These are phyloP conservation scores for Suillus luteus DNA, from an alignment of 768 basidiomycete species.

Conservation along the genomic window DNA sequence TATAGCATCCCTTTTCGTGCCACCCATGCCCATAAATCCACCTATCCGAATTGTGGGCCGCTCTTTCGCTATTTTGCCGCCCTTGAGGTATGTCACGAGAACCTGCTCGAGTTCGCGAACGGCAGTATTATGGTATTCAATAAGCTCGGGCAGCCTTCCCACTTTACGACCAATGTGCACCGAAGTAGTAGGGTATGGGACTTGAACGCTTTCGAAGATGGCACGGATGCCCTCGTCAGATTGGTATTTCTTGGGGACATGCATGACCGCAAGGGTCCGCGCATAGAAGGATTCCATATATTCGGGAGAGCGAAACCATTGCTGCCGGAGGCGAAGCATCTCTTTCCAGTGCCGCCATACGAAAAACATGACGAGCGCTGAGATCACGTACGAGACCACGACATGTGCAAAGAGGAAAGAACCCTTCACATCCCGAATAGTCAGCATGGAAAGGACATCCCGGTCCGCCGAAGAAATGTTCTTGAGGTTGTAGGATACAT, in stretches of 20 bases:
- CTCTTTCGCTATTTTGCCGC: conserved; percentile 74
- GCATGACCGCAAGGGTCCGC: conserved; percentile 81
- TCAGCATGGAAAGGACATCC: conserved; percentile 76
- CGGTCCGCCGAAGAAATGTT: conserved; percentile 52
- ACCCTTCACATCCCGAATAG: conserved; percentile 80
- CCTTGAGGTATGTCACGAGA: conserved; percentile 88
- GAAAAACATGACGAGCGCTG: conserved; percentile 66
- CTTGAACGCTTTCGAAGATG: conserved; percentile 71
- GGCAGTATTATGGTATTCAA: conserved; percentile 91
- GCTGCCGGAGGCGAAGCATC: conserved; percentile 77
- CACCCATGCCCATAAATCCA: conserved; percentile 81
- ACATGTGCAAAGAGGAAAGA: conserved; percentile 82
- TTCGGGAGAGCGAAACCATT: conserved; percentile 90
- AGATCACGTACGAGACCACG: conserved; percentile 79
- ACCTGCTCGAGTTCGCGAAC: conserved; percentile 91
- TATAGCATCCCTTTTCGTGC: conserved; percentile 86
- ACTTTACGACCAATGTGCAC: conserved; percentile 89
- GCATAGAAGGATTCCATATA: conserved; percentile 92
- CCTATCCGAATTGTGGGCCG: conserved; percentile 82
- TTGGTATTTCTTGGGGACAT: conserved; percentile 79
- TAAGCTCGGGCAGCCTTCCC: conserved; percentile 85
- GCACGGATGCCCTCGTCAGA: conserved; percentile 81
- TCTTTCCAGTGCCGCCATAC: conserved; percentile 74
- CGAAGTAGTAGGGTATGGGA: conserved; percentile 90
- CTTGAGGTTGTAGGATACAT: conserved; percentile 79